phyloP scores from a whole-genome alignment of 306 rosid genomes.

The Prunus davidiana region DNA sequence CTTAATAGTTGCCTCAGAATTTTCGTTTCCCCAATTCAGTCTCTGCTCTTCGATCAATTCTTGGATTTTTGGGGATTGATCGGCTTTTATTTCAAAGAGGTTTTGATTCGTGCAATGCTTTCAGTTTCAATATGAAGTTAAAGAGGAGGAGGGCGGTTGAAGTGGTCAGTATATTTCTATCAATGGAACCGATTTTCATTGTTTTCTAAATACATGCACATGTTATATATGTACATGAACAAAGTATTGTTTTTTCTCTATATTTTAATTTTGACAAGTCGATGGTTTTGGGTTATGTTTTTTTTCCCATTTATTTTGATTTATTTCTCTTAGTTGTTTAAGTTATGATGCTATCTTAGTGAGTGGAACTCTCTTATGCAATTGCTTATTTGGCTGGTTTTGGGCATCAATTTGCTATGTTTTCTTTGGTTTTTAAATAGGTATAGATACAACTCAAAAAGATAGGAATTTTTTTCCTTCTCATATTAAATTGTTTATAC shows the following conservation, averaged over 20 bases:
- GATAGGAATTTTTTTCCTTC: not conserved
- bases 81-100: constrained; percentile 25
- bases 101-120: constrained; percentile 62
- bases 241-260: not conserved
- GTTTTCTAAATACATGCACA: not conserved
- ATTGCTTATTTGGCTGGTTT: not conserved
- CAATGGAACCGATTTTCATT: constrained; percentile 5
- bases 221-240: not conserved
- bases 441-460: not conserved
- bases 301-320: not conserved
- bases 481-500: not conserved
- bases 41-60: constrained; percentile 45
- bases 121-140: constrained; percentile 76
- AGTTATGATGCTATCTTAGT: not conserved
- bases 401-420: not conserved
- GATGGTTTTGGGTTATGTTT: constrained; percentile 2
- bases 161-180: constrained; percentile 65
- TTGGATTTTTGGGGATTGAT: constrained; percentile 43
- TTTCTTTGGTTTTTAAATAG: not conserved
- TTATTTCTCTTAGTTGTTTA: not conserved
- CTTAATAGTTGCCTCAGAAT: constrained; percentile 10
- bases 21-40: constrained; percentile 12
- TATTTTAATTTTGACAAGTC: not conserved
- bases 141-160: constrained; percentile 88
- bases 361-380: not conserved